Conservation (phyloP, 75 land plant genomes). For the Pinus taeda region DNA sequence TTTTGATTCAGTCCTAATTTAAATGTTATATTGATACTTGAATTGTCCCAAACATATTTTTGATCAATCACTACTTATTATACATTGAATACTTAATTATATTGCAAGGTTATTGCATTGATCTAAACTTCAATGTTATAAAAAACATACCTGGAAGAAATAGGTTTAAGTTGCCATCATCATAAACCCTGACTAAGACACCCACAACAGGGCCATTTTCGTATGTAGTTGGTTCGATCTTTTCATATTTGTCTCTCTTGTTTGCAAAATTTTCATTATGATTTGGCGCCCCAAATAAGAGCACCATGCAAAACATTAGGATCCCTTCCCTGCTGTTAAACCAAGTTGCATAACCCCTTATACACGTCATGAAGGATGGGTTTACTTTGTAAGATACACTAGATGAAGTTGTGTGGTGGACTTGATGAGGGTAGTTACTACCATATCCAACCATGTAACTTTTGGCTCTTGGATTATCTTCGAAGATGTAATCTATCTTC, state of each 20-base stretch:
- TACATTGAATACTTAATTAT: not conserved
- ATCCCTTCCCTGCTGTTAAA: constrained; percentile 31
- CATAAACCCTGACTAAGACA: constrained; percentile 24
- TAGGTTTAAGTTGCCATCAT: constrained; percentile 28
- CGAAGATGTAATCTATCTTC: constrained; percentile 83
- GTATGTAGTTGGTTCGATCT: constrained; percentile 45
- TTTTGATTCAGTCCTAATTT: not conserved
- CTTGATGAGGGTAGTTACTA: constrained; percentile 60
- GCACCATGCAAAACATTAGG: constrained; percentile 36
- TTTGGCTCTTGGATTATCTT: constrained; percentile 84
- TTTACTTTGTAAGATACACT: constrained; percentile 71
- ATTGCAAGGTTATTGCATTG: not conserved
- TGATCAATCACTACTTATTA: not conserved
- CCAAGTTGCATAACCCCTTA: constrained; percentile 72
- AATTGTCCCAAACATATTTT: not conserved
- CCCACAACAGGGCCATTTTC: constrained; percentile 38
- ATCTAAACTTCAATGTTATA: not conserved
- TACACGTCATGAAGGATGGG: constrained; percentile 60
- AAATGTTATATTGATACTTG: not conserved
- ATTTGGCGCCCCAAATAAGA: constrained; percentile 49
- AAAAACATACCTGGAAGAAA: constrained; percentile 25
- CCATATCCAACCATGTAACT: constrained; percentile 98
- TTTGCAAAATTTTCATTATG: constrained; percentile 32
- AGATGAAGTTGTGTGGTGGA: constrained; percentile 87
- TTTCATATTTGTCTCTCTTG: constrained; percentile 29